These are phyloP conservation scores for Boeremia lycopersici DNA, from an alignment of 2,329 filamentous ascomycete species.

Conservation along the genomic window DNA sequence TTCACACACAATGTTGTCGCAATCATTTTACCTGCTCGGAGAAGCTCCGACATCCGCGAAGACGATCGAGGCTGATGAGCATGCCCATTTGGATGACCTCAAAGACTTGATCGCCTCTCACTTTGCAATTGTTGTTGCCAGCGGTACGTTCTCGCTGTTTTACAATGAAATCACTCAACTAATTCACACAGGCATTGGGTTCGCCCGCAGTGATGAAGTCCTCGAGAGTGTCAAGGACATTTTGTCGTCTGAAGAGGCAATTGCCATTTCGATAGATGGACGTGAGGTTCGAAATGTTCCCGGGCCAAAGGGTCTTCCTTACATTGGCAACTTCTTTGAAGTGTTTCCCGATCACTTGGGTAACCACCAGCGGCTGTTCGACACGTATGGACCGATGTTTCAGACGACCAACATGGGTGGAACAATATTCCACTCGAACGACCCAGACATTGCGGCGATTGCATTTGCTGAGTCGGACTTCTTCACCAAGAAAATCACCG, in stretches of 20 bases:
- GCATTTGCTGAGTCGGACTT: constrained; percentile 44
- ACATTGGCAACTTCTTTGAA: constrained; percentile 47
- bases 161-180: neutral
- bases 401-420: constrained; percentile 47
- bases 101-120: constrained; percentile 34
- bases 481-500: constrained; percentile 51
- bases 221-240: constrained; percentile 17
- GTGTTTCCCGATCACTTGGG: constrained; percentile 52
- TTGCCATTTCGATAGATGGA: constrained; percentile 56
- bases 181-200: constrained; percentile 17
- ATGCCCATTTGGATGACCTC: constrained; percentile 30
- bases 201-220: constrained; percentile 11
- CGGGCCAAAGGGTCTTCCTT: constrained; percentile 47
- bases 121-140: constrained; percentile 38
- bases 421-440: constrained; percentile 45
- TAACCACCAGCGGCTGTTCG: constrained; percentile 50
- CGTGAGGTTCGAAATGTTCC: constrained; percentile 51
- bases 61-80: constrained; percentile 31
- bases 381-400: constrained; percentile 47
- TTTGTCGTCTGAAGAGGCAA: constrained; percentile 20
- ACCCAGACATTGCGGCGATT: constrained; percentile 42
- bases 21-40: constrained; percentile 38
- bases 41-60: constrained; percentile 27
- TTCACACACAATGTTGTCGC: constrained; percentile 21
- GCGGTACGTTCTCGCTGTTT: constrained; percentile 18